phyloP scores from a whole-genome alignment of 768 basidiomycete species.

The Wakefieldia striispora region DNA sequence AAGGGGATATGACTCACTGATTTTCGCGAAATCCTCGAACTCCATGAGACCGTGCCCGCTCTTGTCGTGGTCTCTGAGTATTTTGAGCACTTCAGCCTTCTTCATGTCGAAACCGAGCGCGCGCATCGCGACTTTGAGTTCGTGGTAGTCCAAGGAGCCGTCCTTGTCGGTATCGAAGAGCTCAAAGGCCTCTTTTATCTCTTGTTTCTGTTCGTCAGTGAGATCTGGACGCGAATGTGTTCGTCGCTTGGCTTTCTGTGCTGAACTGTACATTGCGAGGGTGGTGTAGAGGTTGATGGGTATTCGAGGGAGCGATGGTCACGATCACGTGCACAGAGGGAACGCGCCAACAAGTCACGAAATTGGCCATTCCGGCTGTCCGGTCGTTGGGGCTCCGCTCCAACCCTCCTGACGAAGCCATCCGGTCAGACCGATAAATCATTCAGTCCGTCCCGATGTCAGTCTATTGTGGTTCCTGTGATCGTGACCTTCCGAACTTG shows the following conservation, averaged over 20 bases:
- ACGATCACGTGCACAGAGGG: conserved; percentile 23
- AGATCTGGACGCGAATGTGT: conserved; percentile 79
- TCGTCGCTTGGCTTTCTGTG: conserved; percentile 72
- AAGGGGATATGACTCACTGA: conserved; percentile 56
- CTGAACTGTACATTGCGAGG: conserved; percentile 55
- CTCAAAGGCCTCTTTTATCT: conserved; percentile 98
- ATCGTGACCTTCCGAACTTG: conserved; percentile 33
- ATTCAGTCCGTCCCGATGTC: conserved; percentile 20
- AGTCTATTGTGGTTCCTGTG: conserved; percentile 38
- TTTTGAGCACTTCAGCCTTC: conserved; percentile 96
- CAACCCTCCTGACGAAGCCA: too few relatives aligned
- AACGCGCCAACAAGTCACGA: too few relatives aligned
- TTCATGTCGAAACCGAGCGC: conserved; percentile 97
- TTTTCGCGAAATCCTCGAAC: conserved; percentile 90
- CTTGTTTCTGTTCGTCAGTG: conserved; percentile 86
- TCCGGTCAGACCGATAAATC: too few relatives aligned
- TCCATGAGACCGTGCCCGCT: conserved; percentile 82
- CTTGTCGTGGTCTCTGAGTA: conserved; percentile 89
- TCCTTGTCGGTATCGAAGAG: conserved; percentile 99
- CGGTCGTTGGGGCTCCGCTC: too few relatives aligned
- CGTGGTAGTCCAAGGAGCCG: conserved; percentile 94
- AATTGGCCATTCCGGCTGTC: too few relatives aligned
- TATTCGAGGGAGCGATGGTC: not conserved
- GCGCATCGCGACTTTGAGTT: conserved; percentile 98
- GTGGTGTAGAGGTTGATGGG: not conserved